Evolutionary conservation across 768 basidiomycete genomes (phyloP), one percentile per base, ranked within the genome.

Genomic region (Podaxis sp.): DNA sequence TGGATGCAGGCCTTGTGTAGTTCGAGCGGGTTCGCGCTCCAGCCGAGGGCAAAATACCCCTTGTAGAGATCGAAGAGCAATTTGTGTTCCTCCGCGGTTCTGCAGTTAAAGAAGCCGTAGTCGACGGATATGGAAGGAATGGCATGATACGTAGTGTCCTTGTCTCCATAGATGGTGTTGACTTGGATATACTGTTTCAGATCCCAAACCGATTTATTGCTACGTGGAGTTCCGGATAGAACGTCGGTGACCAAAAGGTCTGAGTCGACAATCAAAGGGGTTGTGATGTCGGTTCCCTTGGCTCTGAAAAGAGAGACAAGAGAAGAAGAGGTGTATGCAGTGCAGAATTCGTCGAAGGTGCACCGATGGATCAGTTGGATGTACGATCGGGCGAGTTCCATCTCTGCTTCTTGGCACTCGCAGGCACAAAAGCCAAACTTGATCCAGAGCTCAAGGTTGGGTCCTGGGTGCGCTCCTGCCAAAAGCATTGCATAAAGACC

Each of bases 81-180:
- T 33, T 65, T 51, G 11, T 56, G 52, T 50, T 77, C 76, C 22
- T 58, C 66, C 15, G 61, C 63, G 15, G 63, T 66, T 38, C 57
- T 65, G 64, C 78, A 79, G 58, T 75, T 76, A 9, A 58, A 56
- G 63, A 76, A 79, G 9, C 79, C 78, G 36, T 78, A 79, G 65
- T 79, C 76, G 25, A 59, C 68, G 1, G 7, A 2, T 4, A 71
- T 59, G 4, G 70, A 24, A 65, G 7, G 68, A 4, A 37, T 29
- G 17, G 67, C 53, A 19, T 9, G 11, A 24, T 59, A 46, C 2
- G n/a, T 46, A n/a, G 11, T 33, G 63, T 29, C 38, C 13, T 66
- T 58, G 12, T 47, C 46, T 2, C 57, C 43, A 36, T 67, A 55
- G 11, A 56, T 12, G n/a, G 68, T 54, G 8, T 52, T 22, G 33